Base-by-base conservation (phyloP, 2,329 filamentous ascomycete species). In the Pseudogymnoascus verrucosus region DNA sequence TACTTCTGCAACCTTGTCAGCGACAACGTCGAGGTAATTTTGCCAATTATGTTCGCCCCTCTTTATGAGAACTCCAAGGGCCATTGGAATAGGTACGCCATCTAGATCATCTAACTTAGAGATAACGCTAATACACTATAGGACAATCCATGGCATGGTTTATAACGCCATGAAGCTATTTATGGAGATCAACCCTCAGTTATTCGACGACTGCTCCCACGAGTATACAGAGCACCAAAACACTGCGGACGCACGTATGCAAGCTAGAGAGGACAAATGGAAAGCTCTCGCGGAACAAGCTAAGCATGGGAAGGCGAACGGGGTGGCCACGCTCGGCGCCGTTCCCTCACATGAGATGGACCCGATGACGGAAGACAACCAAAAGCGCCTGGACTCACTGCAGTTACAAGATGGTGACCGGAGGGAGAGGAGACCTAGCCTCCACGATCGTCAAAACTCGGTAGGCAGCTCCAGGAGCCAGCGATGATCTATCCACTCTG, bases 161-260 rank as follows among this genome's bases (percentile, higher is more conserved):
- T 98, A 98, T 76, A 99, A 98, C 72, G 95, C 95, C 64, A 98
- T 99, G 95, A 99, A 99, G 76, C 84, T 99, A 39, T 99, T 99
- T 77, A 99, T 99, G 95, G 95, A 99, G 76, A 97, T 99, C 72
- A 98, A 98, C 75, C 95, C 95, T 8, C 93, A 97, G 75, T 84
- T 99, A 21, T 99, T 99, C 71, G 95, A 99, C 71, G 95, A 99
- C 74, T 99, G 95, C 78, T 97, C 95, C 37, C 93, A 97, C 73
- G 93, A 98, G 68, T 99, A 99, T 77, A 96, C 93, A 4, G 93
- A 98, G 76, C 89, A 95, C 71, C 93, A 98, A 77, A 96, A 96
- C 77, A 95, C 86, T 67, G 91, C 93, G 3, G 87, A 90, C n/a
- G 85, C 91, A 65, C 87, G 93, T 63, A 89, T 97, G 76, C 87